A percentile compares a stretch with the other conserved stretches of the same genome.
Evolutionary conservation across 192 early-diverging fungal species (phyloP).

Genomic region (Endogone sp.): DNA sequence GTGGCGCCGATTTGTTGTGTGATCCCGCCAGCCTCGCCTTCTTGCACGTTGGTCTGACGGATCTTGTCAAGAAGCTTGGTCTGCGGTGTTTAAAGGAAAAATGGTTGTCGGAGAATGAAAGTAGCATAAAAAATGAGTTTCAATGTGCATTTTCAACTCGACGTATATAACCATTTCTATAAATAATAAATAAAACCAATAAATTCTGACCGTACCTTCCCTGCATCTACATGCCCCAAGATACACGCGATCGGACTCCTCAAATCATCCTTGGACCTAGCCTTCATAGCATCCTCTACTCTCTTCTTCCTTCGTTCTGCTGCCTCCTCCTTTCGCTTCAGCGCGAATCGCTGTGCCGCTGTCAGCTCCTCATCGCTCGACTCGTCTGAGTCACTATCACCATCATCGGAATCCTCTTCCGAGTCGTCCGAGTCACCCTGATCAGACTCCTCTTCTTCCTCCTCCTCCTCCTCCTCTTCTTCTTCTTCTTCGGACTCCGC

Average conservation of each 20-base stretch:
- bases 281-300: constrained; percentile 70
- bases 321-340: constrained; percentile 74
- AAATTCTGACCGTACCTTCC: too few species aligned
- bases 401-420: constrained; percentile 33
- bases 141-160: too few species aligned
- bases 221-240: constrained; percentile 98
- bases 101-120: too few species aligned
- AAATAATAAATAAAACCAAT: too few species aligned
- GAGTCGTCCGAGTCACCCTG: too few species aligned
- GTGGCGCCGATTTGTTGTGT: constrained; percentile 99
- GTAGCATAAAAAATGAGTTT: too few species aligned
- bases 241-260: constrained; percentile 98
- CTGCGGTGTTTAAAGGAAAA: too few species aligned
- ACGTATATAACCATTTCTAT: too few species aligned
- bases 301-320: constrained; percentile 69
- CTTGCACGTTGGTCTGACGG: constrained; percentile 98
- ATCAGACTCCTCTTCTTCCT: constrained; percentile 37
- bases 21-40: constrained; percentile 99
- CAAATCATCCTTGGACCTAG: constrained; percentile 84
- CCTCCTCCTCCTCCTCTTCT: constrained; percentile 20
- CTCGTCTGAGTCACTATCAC: constrained; percentile 51
- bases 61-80: constrained; percentile 99
- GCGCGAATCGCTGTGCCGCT: constrained; percentile 55
- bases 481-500: constrained; percentile 38
- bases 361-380: constrained; percentile 61